phyloP scores from a whole-genome alignment of 2,329 filamentous ascomycete species.

The Nakataea oryzae region DNA sequence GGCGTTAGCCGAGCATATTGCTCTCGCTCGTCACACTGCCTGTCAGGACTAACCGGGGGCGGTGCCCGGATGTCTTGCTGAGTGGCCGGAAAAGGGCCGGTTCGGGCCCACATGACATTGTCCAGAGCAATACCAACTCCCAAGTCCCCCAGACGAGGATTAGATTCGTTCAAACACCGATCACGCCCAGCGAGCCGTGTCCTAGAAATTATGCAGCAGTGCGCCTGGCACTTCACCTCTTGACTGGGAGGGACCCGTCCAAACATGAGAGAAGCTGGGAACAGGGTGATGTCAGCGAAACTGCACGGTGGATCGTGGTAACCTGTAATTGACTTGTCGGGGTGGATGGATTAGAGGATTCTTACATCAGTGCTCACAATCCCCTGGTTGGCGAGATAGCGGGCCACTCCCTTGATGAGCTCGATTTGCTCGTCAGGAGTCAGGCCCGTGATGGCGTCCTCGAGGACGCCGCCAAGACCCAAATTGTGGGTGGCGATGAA shows the following conservation, averaged over 20 bases:
- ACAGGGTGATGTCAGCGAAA: not conserved
- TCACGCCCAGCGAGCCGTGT: no score
- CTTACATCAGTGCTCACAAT: constrained; percentile 27
- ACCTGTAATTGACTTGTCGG: not conserved
- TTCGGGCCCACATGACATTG: not conserved
- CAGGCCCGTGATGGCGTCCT: constrained; percentile 84
- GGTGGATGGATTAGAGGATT: constrained; percentile 1
- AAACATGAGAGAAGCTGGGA: constrained; percentile 11
- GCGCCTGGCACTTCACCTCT: constrained; percentile 4
- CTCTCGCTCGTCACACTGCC: not conserved
- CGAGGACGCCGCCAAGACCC: constrained; percentile 76
- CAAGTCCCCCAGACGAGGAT: not conserved
- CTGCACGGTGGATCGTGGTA: not conserved
- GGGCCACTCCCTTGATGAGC: constrained; percentile 53
- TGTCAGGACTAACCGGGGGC: no score
- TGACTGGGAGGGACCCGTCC: constrained; percentile 10
- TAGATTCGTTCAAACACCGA: not conserved
- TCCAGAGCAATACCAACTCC: not conserved
- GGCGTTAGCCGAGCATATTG: not conserved
- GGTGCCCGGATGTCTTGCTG: no score
- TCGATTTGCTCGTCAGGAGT: constrained; percentile 83
- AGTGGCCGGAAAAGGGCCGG: not conserved
- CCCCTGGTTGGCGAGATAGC: constrained; percentile 58
- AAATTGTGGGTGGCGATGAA: constrained; percentile 88
- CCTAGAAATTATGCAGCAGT: not conserved